phyloP scores from a whole-genome alignment of 1,139 yeast genomes.

The Arxiozyma slooffiae region DNA sequence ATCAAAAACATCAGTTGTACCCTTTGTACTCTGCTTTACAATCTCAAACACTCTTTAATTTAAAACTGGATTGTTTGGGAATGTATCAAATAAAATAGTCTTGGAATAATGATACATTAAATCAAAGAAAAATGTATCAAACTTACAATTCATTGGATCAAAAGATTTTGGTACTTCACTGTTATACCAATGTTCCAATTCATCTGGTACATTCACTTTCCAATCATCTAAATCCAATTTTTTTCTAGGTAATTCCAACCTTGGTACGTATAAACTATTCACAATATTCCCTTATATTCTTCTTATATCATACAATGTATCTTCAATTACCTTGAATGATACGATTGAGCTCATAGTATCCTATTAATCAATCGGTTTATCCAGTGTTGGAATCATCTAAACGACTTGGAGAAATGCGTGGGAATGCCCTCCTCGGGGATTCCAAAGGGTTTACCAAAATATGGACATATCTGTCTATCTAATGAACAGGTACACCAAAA shows the following conservation, averaged over 20 bases:
- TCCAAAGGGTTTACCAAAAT: constrained; percentile 64
- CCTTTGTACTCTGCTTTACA: constrained; percentile 57
- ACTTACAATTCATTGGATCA: constrained; percentile 61
- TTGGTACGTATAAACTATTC: constrained; percentile 53
- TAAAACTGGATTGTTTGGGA: constrained; percentile 56
- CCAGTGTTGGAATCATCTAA: constrained; percentile 56
- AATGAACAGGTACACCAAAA: constrained; percentile 86
- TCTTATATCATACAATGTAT: constrained; percentile 58
- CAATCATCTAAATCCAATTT: constrained; percentile 47
- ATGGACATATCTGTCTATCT: constrained; percentile 70
- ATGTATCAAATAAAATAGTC: constrained; percentile 62
- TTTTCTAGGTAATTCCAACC: constrained; percentile 57
- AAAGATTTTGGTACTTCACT: constrained; percentile 46
- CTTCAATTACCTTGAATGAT: constrained; percentile 57
- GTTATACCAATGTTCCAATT: constrained; percentile 54
- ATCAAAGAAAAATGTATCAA: constrained; percentile 57
- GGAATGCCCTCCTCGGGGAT: constrained; percentile 62
- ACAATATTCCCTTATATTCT: constrained; percentile 72
- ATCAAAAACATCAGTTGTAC: constrained; percentile 54
- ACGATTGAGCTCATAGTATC: constrained; percentile 35
- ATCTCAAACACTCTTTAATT: constrained; percentile 44
- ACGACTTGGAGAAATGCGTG: constrained; percentile 58
- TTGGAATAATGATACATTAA: constrained; percentile 72
- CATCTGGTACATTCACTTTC: constrained; percentile 43
- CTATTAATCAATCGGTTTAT: constrained; percentile 28